A percentile compares a stretch with the other conserved stretches of the same genome.
Conservation (phyloP, 2,329 filamentous ascomycete species). For the Phyllosticta citribraziliensis region DNA sequence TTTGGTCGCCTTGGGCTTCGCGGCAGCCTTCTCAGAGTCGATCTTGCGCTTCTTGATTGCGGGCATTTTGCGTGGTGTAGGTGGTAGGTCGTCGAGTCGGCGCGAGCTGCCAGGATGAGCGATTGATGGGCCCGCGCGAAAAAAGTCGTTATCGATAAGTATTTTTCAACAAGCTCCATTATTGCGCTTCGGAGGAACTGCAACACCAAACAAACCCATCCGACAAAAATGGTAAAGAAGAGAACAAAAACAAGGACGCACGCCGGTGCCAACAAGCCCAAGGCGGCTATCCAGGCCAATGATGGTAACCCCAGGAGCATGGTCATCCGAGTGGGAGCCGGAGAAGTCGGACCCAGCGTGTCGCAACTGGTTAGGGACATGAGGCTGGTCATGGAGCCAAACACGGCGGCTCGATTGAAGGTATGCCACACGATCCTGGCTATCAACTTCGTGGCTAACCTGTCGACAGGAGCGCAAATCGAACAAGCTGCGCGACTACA, state of each 20-base stretch:
- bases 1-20: not conserved
- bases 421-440: constrained; percentile 22
- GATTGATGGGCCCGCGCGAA: not conserved
- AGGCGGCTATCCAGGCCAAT: constrained; percentile 47
- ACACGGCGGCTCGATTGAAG: constrained; percentile 79
- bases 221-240: constrained; percentile 10
- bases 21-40: constrained; percentile 12
- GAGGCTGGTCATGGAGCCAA: constrained; percentile 88
- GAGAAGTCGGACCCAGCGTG: constrained; percentile 83
- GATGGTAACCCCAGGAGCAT: constrained; percentile 80
- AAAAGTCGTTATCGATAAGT: constrained; percentile 8
- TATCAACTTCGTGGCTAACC: not conserved
- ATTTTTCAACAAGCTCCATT: constrained; percentile 5
- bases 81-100: not conserved
- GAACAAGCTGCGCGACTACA: constrained; percentile 85
- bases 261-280: constrained; percentile 51
- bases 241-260: constrained; percentile 75
- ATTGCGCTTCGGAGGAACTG: not conserved
- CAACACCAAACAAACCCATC: not conserved
- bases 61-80: constrained; percentile 23
- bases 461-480: constrained; percentile 59
- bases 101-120: not conserved
- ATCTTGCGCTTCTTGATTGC: constrained; percentile 35
- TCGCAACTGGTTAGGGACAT: constrained; percentile 89
- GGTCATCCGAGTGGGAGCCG: constrained; percentile 94